These are phyloP conservation scores for Colletotrichum euphorbiae DNA, from an alignment of 2,329 filamentous ascomycete genomes.

Conservation along the genomic window DNA sequence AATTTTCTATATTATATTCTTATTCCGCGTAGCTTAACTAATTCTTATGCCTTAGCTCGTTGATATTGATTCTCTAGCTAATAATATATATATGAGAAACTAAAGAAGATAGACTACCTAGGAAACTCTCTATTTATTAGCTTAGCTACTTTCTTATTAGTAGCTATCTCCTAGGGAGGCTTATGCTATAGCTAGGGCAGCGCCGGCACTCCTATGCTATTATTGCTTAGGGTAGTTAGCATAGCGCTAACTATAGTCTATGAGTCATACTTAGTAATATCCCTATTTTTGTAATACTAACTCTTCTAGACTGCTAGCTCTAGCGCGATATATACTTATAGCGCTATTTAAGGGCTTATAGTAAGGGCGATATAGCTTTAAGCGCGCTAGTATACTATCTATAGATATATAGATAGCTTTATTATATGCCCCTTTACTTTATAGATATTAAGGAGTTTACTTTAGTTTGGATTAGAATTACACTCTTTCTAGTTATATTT, in stretches of 20 bases:
- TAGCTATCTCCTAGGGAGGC: slow-evolving; percentile 23
- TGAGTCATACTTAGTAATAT: not conserved
- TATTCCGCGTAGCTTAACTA: slow-evolving; percentile 54
- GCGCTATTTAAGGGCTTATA: not conserved
- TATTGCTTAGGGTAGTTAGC: slow-evolving; percentile 8
- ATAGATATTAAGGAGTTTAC: slow-evolving; percentile 40
- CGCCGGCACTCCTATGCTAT: not conserved
- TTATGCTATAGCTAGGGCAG: slow-evolving; percentile 19
- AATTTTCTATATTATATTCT: slow-evolving; percentile 61
- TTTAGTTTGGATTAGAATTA: slow-evolving; percentile 36
- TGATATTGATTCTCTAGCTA: not conserved
- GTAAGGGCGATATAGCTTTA: not conserved
- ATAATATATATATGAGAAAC: not conserved
- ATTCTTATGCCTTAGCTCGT: not conserved
- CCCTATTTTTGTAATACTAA: not conserved
- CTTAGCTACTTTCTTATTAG: slow-evolving; percentile 1
- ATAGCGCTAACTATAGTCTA: not conserved
- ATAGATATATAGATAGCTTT: slow-evolving; percentile 32
- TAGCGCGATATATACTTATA: not conserved
- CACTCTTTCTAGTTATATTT: slow-evolving; percentile 40
- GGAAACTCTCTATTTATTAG: slow-evolving; percentile 12
- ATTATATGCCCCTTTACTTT: slow-evolving; percentile 42
- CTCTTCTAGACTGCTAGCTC: slow-evolving; percentile 20
- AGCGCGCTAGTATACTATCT: not conserved
- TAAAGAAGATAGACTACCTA: slow-evolving; percentile 17